These are phyloP conservation scores for Fistulifera pelliculosa DNA, from an alignment of 108 stramenopile species.

Conservation along the genomic window DNA sequence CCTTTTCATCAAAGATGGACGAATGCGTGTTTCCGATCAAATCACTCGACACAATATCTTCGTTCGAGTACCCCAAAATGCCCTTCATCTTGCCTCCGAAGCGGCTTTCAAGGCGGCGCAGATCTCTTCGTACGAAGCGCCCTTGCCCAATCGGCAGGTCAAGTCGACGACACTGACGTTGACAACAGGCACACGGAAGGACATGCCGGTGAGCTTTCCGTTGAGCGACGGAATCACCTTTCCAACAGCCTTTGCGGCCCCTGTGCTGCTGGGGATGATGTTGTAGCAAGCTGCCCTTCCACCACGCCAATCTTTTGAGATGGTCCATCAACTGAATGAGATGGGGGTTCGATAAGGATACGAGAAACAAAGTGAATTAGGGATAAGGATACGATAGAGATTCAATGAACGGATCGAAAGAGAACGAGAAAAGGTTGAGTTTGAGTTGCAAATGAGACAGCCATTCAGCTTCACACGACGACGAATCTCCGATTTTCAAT, in stretches of 20 bases:
- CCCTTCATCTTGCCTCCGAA: constrained; percentile 87
- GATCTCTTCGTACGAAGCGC: constrained; percentile 89
- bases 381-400: no score
- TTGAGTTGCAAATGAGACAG: no score
- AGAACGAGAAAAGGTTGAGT: no score
- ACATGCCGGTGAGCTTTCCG: constrained; percentile 97
- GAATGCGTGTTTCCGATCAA: constrained; percentile 87
- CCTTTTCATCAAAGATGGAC: constrained; percentile 95
- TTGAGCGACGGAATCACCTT: constrained; percentile 94
- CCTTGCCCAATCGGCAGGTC: constrained; percentile 86
- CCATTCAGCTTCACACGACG: not conserved
- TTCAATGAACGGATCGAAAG: no score
- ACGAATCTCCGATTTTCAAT: no score
- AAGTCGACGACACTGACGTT: constrained; percentile 97
- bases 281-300: constrained; percentile 97
- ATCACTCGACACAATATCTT: constrained; percentile 92
- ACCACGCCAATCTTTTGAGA: constrained; percentile 97
- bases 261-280: constrained; percentile 95
- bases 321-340: constrained; percentile 97
- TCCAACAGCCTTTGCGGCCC: constrained; percentile 95
- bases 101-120: constrained; percentile 92
- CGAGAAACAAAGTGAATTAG: no score
- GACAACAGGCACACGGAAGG: constrained; percentile 96
- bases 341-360: no score
- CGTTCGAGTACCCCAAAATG: constrained; percentile 88